Evolutionary conservation across 768 basidiomycete genomes (phyloP), one percentile per base, ranked within the genome.

Genomic region (Leccinum broughii): DNA sequence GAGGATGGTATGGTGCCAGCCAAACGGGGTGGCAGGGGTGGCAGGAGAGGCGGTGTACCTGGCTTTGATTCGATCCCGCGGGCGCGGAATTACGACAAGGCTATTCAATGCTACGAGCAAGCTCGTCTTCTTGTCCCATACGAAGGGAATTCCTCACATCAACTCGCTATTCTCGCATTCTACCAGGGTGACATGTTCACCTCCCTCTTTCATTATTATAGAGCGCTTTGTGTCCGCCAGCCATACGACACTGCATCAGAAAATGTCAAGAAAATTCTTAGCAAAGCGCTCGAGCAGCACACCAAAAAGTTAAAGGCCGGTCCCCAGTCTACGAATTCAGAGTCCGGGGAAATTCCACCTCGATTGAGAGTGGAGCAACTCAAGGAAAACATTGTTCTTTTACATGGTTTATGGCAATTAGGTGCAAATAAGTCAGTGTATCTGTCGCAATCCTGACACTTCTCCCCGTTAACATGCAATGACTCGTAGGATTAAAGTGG

Each of bases 61-160:
- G 67, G 75, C 59, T 66, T 72, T 39, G 80, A 85, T n/a, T 67
- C 75, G 4, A 73, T 81, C 35, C 79, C 84, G 26, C 83, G 86
- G 32, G 80, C 83, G 32, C 80, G 87, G 63, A 88, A 88, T 64
- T 94, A 88, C 70, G 81, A 85, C 50, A 87, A 83, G 68, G 92
- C 93, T 1, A 84, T 85, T 17, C 83, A 84, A 54, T 92, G 87
- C 70, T 99, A 98, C 73, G 87, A 92, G 52, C 89, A 92, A 62
- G 95, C 97, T 2, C 82, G 89, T 44, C 70, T 87, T 32, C 80
- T 99, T 9, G 77, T 91, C 6, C 96, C 97, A 0, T 81, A 89
- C 57, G 92, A 96, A 64, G 97, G 96, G 64, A 95, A 98, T 68
- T 85, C 97, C 1, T 96, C 90, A 20, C 96, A 98, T 72, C 97